A percentile compares a stretch with the other conserved stretches of the same genome.
Evolutionary conservation across 192 early-diverging fungal species (phyloP).

Genomic region (Rhizoclosmatium globosum): DNA sequence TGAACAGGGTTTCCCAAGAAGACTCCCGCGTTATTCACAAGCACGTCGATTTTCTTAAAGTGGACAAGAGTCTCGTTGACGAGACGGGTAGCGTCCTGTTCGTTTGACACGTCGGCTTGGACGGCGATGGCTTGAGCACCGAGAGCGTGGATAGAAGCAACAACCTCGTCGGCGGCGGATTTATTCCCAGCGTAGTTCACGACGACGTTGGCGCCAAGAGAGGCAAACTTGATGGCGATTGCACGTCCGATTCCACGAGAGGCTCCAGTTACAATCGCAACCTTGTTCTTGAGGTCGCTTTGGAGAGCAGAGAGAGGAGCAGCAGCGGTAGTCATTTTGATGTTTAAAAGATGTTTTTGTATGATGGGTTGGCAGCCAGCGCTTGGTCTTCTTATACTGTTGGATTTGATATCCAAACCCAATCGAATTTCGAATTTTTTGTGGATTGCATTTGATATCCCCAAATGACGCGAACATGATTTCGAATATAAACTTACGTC

Average conservation of each 20-base stretch:
- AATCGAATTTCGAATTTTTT: too few species aligned
- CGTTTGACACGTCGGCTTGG: slow-evolving; percentile 49
- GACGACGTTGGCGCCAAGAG: slow-evolving; percentile 22
- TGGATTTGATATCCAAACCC: too few species aligned
- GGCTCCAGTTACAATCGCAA: not conserved
- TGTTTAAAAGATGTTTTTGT: too few species aligned
- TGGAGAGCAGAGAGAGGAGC: too few species aligned
- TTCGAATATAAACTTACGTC: too few species aligned
- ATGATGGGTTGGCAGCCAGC: too few species aligned
- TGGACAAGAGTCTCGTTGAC: not conserved
- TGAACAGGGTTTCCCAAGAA: slow-evolving; percentile 34
- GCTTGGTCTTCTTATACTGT: too few species aligned
- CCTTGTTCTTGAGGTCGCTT: too few species aligned
- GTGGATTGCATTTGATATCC: too few species aligned
- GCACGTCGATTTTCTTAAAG: slow-evolving; percentile 40
- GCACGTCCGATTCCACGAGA: too few species aligned
- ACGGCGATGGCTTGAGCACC: slow-evolving; percentile 47
- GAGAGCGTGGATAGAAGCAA: slow-evolving; percentile 16
- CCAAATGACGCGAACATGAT: too few species aligned
- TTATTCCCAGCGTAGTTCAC: slow-evolving; percentile 28
- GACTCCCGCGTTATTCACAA: slow-evolving; percentile 37
- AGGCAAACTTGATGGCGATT: slow-evolving; percentile 27
- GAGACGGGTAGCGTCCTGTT: not conserved
- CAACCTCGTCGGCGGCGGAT: slow-evolving; percentile 9
- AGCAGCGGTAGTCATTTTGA: too few species aligned